A percentile compares a stretch with the other conserved stretches of the same genome.
These are phyloP conservation scores for Lipomyces orientalis DNA, from an alignment of 805 yeast species.

Conservation along the genomic window DNA sequence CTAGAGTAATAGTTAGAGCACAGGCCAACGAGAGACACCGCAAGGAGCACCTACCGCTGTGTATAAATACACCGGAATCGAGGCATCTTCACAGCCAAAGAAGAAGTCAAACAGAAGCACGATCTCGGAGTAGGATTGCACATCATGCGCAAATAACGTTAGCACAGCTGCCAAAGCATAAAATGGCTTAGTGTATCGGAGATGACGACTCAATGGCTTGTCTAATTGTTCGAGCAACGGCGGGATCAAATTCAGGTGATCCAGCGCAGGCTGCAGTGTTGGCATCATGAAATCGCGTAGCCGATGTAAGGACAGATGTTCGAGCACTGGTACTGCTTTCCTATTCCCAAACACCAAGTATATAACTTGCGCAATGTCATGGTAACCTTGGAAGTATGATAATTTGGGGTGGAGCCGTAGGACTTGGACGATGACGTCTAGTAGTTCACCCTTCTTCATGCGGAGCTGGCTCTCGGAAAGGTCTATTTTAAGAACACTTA, in stretches of 20 bases:
- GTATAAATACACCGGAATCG: conserved; percentile 64
- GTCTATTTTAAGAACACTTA: background rate
- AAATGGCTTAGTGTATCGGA: conserved; percentile 57
- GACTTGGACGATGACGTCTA: conserved; percentile 56
- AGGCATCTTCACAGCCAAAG: conserved; percentile 61
- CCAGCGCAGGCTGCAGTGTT: conserved; percentile 66
- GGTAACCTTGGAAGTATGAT: conserved; percentile 90
- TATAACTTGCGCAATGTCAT: conserved; percentile 78
- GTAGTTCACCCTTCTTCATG: conserved; percentile 51
- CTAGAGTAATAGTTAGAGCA: conserved; percentile 47
- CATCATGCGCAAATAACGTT: conserved; percentile 79
- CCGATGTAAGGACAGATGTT: conserved; percentile 61
- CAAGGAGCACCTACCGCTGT: conserved; percentile 47
- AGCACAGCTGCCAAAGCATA: conserved; percentile 78
- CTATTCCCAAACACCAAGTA: conserved; percentile 56
- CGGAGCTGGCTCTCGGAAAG: conserved; percentile 31
- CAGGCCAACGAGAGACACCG: background rate
- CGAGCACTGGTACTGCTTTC: conserved; percentile 51
- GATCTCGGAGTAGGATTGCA: conserved; percentile 55
- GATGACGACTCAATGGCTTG: conserved; percentile 47
- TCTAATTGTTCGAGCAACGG: conserved; percentile 61
- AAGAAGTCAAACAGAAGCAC: conserved; percentile 72
- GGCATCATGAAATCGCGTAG: conserved; percentile 87
- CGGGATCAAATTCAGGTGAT: conserved; percentile 71
- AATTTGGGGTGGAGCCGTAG: conserved; percentile 66